These are phyloP conservation scores for Aspergillus incahuasiensis DNA, from an alignment of 495 filamentous ascomycete species.

Conservation along the genomic window DNA sequence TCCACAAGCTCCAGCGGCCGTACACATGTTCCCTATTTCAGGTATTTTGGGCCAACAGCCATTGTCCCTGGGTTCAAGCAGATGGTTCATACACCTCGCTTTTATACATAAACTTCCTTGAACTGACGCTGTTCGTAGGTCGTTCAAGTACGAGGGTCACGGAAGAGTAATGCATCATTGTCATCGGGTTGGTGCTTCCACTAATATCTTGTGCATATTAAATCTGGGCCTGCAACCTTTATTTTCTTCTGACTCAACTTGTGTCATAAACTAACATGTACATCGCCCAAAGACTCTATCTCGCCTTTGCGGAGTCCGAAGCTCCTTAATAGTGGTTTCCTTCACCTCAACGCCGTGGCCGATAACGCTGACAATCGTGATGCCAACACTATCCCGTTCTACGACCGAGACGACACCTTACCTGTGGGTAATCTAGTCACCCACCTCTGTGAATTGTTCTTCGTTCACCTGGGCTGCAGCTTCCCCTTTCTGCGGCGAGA, in stretches of 20 bases:
- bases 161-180: constrained; percentile 44
- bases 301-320: constrained; percentile 37
- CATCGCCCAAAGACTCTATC: constrained; percentile 24
- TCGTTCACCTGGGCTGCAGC: constrained; percentile 70
- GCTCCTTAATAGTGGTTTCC: constrained; percentile 19
- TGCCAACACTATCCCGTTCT: constrained; percentile 68
- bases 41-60: constrained; percentile 83
- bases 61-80: constrained; percentile 91
- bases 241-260: background rate
- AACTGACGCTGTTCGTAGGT: constrained; percentile 25
- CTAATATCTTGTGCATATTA: background rate
- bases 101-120: background rate
- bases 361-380: constrained; percentile 46
- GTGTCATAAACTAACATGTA: constrained; percentile 4
- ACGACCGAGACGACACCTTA: constrained; percentile 63
- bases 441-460: constrained; percentile 72
- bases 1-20: constrained; percentile 39
- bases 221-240: background rate
- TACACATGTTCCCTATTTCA: constrained; percentile 77
- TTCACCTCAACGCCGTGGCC: constrained; percentile 24
- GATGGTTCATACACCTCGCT: constrained; percentile 53
- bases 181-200: constrained; percentile 37
- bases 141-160: constrained; percentile 61
- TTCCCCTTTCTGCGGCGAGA: constrained; percentile 74
- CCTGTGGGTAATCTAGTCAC: constrained; percentile 68